These are phyloP conservation scores for Hericium coralloides DNA, from an alignment of 768 basidiomycete species.

Conservation along the genomic window DNA sequence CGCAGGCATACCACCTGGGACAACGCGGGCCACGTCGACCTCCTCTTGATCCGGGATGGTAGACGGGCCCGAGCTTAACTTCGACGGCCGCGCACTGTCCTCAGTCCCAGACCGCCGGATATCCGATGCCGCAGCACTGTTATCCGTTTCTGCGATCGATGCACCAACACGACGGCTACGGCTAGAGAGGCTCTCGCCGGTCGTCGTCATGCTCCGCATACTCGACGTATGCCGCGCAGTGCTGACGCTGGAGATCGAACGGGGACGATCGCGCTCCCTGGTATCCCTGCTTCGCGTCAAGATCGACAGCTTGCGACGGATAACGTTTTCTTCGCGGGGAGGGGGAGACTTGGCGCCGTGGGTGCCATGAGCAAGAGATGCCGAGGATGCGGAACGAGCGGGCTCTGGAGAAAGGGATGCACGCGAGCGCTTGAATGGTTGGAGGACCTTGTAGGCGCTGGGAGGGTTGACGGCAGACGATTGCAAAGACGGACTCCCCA, in stretches of 20 bases:
- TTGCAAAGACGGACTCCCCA: neutral
- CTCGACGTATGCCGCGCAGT: conserved; percentile 46
- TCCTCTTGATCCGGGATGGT: neutral
- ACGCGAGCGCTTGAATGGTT: conserved; percentile 14
- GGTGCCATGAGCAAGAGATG: conserved; percentile 3
- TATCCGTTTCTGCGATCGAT: conserved; percentile 1
- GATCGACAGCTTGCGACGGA: conserved; percentile 26
- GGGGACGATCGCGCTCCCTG: conserved; percentile 37
- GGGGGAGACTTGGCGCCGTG: neutral
- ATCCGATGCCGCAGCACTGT: neutral
- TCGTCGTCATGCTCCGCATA: conserved; percentile 46
- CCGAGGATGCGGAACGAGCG: conserved; percentile 11
- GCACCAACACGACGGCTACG: conserved; percentile 21
- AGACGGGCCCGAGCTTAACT: neutral
- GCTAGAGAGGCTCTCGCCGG: conserved; percentile 35
- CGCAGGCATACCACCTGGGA: neutral
- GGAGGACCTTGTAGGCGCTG: conserved; percentile 19
- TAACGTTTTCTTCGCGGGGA: conserved; percentile 4
- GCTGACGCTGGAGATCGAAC: conserved; percentile 51
- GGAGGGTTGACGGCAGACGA: conserved; percentile 9
- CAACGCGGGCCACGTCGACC: neutral
- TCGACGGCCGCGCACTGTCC: neutral
- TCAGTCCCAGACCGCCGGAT: neutral
- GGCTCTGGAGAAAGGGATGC: conserved; percentile 7
- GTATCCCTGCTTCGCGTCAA: conserved; percentile 26